Evolutionary conservation across 495 filamentous ascomycete genomes (phyloP).

Genomic region (Haplographium delicatum): DNA sequence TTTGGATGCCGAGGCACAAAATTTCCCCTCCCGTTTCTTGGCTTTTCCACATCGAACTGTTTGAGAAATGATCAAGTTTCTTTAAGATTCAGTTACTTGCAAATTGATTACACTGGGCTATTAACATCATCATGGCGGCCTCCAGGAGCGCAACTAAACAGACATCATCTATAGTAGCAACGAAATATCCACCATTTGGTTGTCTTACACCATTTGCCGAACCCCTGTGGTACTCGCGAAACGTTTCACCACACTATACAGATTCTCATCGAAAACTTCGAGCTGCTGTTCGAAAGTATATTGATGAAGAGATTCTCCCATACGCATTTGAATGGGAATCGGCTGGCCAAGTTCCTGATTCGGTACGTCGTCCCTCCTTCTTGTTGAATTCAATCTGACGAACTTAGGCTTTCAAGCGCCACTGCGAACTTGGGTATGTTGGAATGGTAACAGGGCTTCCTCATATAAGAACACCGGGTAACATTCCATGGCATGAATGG

Average conservation of each 20-base stretch:
- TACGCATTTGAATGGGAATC: slow-evolving; percentile 45
- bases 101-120: too few relatives aligned
- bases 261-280: slow-evolving; percentile 41
- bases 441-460: slow-evolving; percentile 27
- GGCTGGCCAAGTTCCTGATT: slow-evolving; percentile 38
- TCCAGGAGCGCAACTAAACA: too few relatives aligned
- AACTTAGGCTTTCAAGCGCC: slow-evolving; percentile 27
- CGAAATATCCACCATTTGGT: slow-evolving; percentile 14
- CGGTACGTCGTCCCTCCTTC: slow-evolving; percentile 20
- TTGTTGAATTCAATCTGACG: background rate
- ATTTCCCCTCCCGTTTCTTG: too few relatives aligned
- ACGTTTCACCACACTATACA: slow-evolving; percentile 41
- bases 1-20: too few relatives aligned
- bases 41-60: too few relatives aligned
- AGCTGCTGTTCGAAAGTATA: slow-evolving; percentile 39
- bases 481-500: slow-evolving; percentile 39
- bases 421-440: slow-evolving; percentile 35
- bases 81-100: too few relatives aligned
- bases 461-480: slow-evolving; percentile 36
- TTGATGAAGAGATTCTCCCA: slow-evolving; percentile 39
- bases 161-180: background rate
- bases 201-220: slow-evolving; percentile 20
- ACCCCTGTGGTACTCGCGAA: slow-evolving; percentile 26
- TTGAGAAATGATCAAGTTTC: too few relatives aligned
- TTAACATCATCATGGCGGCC: too few relatives aligned